phyloP scores from a whole-genome alignment of 257 asterid species.

The Solanum neorickii region DNA sequence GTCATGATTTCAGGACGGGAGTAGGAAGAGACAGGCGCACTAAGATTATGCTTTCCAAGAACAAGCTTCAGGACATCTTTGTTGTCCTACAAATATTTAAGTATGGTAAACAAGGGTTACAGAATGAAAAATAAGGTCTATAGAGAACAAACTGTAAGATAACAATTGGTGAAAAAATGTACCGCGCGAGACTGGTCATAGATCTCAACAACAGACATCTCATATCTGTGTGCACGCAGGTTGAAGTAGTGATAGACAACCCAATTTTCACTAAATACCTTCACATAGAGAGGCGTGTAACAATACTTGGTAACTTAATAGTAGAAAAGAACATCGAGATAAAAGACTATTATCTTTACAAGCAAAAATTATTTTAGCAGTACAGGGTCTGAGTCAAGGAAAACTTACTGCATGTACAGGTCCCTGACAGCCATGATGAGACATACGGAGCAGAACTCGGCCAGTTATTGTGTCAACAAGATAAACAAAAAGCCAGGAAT shows the following conservation, averaged over 20 bases:
- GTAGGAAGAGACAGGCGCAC: conserved; percentile 79
- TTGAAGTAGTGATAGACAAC: conserved; percentile 96
- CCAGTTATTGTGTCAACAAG: conserved; percentile 88
- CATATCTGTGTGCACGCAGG: conserved; percentile 91
- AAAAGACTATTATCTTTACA: neutral
- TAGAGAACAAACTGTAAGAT: neutral
- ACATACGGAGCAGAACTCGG: conserved; percentile 79
- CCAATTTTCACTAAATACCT: conserved; percentile 99
- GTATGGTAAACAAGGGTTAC: conserved; percentile 1
- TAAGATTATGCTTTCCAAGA: conserved; percentile 81
- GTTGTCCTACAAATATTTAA: conserved; percentile 58
- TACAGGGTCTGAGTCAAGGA: neutral
- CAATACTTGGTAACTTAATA: neutral
- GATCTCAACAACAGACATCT: conserved; percentile 97
- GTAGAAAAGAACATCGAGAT: neutral
- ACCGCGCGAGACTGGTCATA: conserved; percentile 98
- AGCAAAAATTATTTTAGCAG: neutral
- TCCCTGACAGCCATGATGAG: conserved; percentile 94
- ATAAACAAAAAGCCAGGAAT: conserved; percentile 69
- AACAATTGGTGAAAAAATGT: conserved; percentile 18
- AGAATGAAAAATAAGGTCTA: neutral
- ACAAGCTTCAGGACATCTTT: conserved; percentile 86
- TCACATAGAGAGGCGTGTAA: conserved; percentile 1
- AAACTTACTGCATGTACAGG: conserved; percentile 82
- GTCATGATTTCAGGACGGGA: conserved; percentile 79